Evolutionary conservation across 805 yeast species (phyloP).

Genomic region (Kodamaea laetipori): DNA sequence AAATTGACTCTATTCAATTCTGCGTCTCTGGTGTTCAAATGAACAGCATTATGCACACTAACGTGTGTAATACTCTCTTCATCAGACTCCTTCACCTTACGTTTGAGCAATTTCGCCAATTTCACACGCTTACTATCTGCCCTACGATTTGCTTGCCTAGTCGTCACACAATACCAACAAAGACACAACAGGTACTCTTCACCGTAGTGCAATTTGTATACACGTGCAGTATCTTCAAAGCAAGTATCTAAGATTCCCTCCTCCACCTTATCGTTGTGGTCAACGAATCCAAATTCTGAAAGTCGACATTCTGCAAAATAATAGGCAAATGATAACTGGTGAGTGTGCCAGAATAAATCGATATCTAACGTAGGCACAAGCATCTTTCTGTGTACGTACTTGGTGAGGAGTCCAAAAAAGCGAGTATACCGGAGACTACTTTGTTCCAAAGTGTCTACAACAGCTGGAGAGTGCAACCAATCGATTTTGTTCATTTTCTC

Average conservation of each 20-base stretch:
- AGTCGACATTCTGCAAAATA: conserved; percentile 21
- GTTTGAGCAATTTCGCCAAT: conserved; percentile 1
- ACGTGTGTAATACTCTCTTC: conserved; percentile 8
- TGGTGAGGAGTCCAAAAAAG: conserved; percentile 16
- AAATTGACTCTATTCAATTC: neutral
- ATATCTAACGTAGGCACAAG: conserved; percentile 31
- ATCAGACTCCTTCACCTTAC: neutral
- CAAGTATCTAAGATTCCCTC: conserved; percentile 5
- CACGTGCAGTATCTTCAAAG: conserved; percentile 15
- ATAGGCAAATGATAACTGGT: conserved; percentile 21
- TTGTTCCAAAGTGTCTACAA: conserved; percentile 18
- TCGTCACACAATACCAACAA: conserved; percentile 15
- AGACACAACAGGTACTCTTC: conserved; percentile 17
- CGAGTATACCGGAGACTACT: conserved; percentile 22
- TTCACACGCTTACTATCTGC: no score
- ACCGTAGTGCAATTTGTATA: conserved; percentile 12
- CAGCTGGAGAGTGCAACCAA: conserved; percentile 20
- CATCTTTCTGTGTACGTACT: conserved; percentile 6
- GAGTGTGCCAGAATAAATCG: conserved; percentile 33
- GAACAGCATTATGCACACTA: conserved; percentile 10
- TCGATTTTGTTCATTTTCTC: conserved; percentile 23
- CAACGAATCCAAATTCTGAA: conserved; percentile 16
- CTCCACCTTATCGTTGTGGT: conserved; percentile 13
- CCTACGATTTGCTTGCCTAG: neutral
- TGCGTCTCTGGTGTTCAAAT: neutral